phyloP scores from a whole-genome alignment of 192 early-diverging fungal genomes.

The Coemansia sp. region DNA sequence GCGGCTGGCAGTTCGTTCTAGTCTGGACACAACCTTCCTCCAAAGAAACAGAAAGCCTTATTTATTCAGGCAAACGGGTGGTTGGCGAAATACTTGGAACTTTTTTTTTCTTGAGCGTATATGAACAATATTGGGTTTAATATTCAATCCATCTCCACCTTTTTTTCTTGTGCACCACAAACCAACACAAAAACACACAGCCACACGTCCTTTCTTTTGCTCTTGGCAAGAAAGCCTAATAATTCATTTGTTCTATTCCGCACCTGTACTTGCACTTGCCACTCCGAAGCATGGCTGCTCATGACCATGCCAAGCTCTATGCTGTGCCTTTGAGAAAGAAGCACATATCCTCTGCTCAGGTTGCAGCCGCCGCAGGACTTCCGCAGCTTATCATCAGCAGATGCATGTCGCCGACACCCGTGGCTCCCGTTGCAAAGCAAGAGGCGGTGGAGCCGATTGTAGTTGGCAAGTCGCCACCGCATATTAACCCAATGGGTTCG shows the following conservation, averaged over 20 bases:
- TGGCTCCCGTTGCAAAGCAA: background rate
- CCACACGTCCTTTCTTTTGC: background rate
- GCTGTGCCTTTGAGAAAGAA: conserved; percentile 30
- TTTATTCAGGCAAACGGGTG: too few relatives aligned
- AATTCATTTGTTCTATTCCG: background rate
- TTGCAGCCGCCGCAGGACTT: conserved; percentile 17
- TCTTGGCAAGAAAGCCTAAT: background rate
- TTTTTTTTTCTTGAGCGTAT: too few relatives aligned
- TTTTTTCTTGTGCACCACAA: too few relatives aligned
- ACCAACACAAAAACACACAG: too few relatives aligned
- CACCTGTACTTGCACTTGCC: background rate
- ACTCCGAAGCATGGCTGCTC: conserved; percentile 9
- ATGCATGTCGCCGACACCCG: conserved; percentile 38
- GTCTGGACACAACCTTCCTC: background rate
- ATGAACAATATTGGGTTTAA: too few relatives aligned
- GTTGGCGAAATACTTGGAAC: too few relatives aligned
- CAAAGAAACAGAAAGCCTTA: background rate
- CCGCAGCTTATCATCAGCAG: conserved; percentile 41
- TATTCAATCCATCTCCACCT: too few relatives aligned
- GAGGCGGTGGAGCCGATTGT: background rate
- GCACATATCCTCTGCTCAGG: conserved; percentile 7
- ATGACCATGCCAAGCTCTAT: conserved; percentile 30
- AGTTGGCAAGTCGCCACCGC: background rate
- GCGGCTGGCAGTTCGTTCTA: background rate
- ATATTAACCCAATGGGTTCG: conserved; percentile 4